A percentile compares a stretch with the other conserved stretches of the same genome.
Evolutionary conservation across 148 eudicot species (phyloP).

Genomic region (Rhododendron vialii): DNA sequence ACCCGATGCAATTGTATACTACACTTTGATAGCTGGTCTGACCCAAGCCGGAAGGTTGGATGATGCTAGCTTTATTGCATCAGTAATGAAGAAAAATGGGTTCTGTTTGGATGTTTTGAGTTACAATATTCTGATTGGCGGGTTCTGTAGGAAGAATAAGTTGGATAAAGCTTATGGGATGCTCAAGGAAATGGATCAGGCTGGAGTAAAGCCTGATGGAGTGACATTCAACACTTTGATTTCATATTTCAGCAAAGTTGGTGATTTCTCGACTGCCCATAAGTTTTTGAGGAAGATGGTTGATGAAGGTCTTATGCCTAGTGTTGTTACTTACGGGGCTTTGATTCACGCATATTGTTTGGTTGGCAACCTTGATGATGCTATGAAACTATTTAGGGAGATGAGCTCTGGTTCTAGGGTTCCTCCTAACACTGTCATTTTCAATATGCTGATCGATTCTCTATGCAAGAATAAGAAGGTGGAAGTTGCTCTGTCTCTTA

Average conservation of each 20-base stretch:
- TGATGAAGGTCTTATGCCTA: constrained; percentile 1
- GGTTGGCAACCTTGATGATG: constrained; percentile 9
- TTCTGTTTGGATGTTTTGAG: constrained; percentile 57
- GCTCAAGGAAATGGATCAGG: constrained; percentile 50
- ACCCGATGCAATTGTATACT: constrained; percentile 68
- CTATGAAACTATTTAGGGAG: constrained; percentile 2
- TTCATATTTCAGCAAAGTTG: constrained; percentile 47
- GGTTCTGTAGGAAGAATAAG: constrained; percentile 60
- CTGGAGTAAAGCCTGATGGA: constrained; percentile 50
- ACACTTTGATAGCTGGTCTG: constrained; percentile 57
- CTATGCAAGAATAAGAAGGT: constrained; percentile 48
- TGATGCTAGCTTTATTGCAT: constrained; percentile 44
- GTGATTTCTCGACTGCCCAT: constrained; percentile 51
- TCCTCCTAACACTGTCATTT: constrained; percentile 66
- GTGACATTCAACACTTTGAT: constrained; percentile 69
- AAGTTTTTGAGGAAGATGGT: constrained; percentile 31
- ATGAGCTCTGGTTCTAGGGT: constrained; percentile 17
- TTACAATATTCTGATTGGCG: constrained; percentile 67
- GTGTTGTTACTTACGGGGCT: constrained; percentile 1
- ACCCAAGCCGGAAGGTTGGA: constrained; percentile 52
- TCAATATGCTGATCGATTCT: constrained; percentile 60
- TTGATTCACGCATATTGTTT: constrained; percentile 7
- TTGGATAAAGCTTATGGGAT: constrained; percentile 45
- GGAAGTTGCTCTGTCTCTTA: constrained; percentile 49
- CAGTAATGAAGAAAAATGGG: constrained; percentile 59